Evolutionary conservation across 352 stramenopile species (phyloP), one percentile per base, ranked within the genome.

Genomic region (Globisporangium acanthophoron): DNA sequence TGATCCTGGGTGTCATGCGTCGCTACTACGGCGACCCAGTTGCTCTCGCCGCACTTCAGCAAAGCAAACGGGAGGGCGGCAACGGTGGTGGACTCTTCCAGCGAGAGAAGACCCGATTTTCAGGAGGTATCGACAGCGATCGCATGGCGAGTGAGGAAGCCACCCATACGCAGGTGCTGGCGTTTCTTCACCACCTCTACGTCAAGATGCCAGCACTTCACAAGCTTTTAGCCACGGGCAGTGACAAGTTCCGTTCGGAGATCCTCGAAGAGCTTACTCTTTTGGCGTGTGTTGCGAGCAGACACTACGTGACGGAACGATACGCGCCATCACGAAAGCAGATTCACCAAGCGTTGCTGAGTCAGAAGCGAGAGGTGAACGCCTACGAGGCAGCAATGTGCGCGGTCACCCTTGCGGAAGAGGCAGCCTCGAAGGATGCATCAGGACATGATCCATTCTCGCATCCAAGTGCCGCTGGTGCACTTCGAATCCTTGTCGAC

Each of bases 221-320:
- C 33, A 65, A 29, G 9, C 61, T 75, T 39, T 45, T 79, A 21
- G 29, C 67, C 1, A 64, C 64, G 1, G 62, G 59, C 20, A 74
- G 61, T 29, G 74, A 83, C 16, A 85, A 83, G 43, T 59, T 86
- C 33, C 69, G 78, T n/a, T 54, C 57, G 21, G 78, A 88, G 31
- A 73, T 90, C 9, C 50, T 90, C 27, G 76, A 86, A 44, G 80
- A 90, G 41, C 46, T 90, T 4, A 70, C 62, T 0, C 64, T 82
- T 13, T 40, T 87, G 16, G 69, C 70, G 24, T 90, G 76, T 44
- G 61, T 73, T 15, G 76, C 66, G 39, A 70, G 71, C n/a, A 75
- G 80, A 54, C 52, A 57, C 21, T 65, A 64, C n/a, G 54, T 90
- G 46, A 40, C 77, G 16, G 29, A 59, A 5, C 69, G 68, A 16